These are phyloP conservation scores for Rhodotorula diobovata DNA, from an alignment of 768 basidiomycete genomes.

Conservation along the genomic window DNA sequence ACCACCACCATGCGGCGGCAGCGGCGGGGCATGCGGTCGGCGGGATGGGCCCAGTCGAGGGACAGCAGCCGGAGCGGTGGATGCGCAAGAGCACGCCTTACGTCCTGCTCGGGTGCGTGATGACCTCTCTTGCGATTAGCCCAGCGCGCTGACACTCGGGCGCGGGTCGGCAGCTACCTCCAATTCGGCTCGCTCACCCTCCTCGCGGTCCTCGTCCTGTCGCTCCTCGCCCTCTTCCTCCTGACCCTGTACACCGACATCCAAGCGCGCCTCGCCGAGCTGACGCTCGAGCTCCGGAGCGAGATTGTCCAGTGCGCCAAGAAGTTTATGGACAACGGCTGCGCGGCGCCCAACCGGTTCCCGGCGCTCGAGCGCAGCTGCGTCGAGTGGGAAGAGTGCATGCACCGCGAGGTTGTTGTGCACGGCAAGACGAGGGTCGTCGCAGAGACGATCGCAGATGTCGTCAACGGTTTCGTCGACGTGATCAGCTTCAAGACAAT, in stretches of 20 bases:
- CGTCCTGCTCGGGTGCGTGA: conserved; percentile 72
- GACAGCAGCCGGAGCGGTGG: conserved; percentile 16
- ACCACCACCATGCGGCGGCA: conserved; percentile 27
- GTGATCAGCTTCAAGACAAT: conserved; percentile 96
- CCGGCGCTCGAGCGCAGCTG: conserved; percentile 87
- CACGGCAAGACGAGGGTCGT: conserved; percentile 84
- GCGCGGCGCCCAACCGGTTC: conserved; percentile 62
- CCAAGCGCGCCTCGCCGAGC: conserved; percentile 74
- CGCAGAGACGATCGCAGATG: conserved; percentile 91
- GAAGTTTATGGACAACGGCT: conserved; percentile 75
- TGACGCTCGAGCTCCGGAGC: conserved; percentile 86
- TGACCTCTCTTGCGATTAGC: conserved; percentile 3
- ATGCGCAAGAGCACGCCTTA: conserved; percentile 55
- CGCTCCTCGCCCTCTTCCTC: conserved; percentile 78
- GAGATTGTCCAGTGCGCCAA: conserved; percentile 83
- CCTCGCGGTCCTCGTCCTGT: conserved; percentile 74
- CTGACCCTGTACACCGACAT: conserved; percentile 87
- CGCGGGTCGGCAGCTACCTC: conserved; percentile 57
- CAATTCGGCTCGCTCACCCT: conserved; percentile 92
- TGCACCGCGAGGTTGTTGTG: conserved; percentile 74
- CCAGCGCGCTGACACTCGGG: background rate
- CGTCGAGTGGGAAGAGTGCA: conserved; percentile 66
- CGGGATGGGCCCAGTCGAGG: conserved; percentile 32
- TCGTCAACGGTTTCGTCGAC: conserved; percentile 94
- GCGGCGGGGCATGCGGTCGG: conserved; percentile 19